phyloP scores from a whole-genome alignment of 805 yeast species.

The Blastobotrys chiropterorum region DNA sequence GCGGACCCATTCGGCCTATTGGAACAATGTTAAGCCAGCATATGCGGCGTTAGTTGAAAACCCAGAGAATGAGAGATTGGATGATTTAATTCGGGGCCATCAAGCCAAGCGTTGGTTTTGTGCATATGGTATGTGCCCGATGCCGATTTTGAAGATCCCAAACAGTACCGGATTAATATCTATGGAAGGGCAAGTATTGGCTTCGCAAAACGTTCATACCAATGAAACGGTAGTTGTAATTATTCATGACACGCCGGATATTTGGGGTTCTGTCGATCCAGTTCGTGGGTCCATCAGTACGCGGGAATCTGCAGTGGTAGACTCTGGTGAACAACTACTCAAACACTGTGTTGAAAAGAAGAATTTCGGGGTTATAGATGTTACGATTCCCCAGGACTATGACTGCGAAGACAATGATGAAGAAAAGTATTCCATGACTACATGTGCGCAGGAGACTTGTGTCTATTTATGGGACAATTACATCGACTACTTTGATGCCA shows the following conservation, averaged over 20 bases:
- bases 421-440: constrained; percentile 48
- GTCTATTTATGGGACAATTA: constrained; percentile 88
- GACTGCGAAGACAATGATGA: constrained; percentile 41
- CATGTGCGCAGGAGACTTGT: constrained; percentile 69
- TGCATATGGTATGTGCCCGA: constrained; percentile 51
- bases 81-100: constrained; percentile 68
- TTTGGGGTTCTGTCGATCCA: constrained; percentile 85
- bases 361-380: constrained; percentile 75
- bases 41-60: constrained; percentile 6
- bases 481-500: constrained; percentile 64
- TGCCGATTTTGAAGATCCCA: constrained; percentile 53
- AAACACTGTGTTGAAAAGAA: constrained; percentile 52
- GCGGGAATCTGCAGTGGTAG: constrained; percentile 53
- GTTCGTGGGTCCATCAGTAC: constrained; percentile 72
- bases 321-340: constrained; percentile 63
- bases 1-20: constrained; percentile 72
- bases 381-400: constrained; percentile 61
- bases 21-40: constrained; percentile 73
- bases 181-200: constrained; percentile 57
- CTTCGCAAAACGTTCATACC: constrained; percentile 59
- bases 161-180: constrained; percentile 26
- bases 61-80: constrained; percentile 8
- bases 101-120: constrained; percentile 52
- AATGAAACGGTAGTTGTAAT: constrained; percentile 60
- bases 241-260: constrained; percentile 86